A percentile compares a stretch with the other conserved stretches of the same genome.
phyloP scores from a whole-genome alignment of 352 stramenopile genomes.

The Aphanomyces invadans region DNA sequence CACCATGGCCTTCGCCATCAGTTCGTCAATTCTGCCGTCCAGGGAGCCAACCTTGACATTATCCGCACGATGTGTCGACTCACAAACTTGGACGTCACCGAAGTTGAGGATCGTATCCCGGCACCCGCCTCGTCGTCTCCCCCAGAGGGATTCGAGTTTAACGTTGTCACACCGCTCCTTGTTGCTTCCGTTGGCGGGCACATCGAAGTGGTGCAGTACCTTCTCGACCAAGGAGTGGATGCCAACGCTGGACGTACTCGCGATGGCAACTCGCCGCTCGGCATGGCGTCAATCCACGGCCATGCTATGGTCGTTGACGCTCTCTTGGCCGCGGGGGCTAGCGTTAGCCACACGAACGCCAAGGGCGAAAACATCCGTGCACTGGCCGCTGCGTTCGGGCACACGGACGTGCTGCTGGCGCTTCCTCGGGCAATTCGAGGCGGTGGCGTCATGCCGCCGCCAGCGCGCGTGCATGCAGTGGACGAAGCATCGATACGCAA shows the following conservation, averaged over 20 bases:
- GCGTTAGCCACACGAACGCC: background rate
- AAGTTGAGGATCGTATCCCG: background rate
- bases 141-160: background rate
- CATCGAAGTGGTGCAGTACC: background rate
- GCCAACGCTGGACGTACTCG: background rate
- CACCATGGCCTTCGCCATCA: background rate
- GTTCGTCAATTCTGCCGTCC: conserved; percentile 4
- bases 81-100: background rate
- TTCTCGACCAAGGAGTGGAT: background rate
- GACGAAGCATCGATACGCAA: background rate
- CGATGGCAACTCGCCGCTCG: conserved; percentile 16
- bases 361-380: background rate
- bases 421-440: background rate
- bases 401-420: background rate
- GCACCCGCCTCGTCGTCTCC: background rate
- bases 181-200: background rate
- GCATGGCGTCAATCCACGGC: conserved; percentile 1
- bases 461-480: background rate
- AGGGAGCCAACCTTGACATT: conserved; percentile 5
- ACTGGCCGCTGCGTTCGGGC: background rate
- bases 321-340: background rate
- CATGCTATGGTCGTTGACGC: background rate
- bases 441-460: background rate
- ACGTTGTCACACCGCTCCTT: background rate
- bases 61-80: background rate